Evolutionary conservation across 2,329 filamentous ascomycete species (phyloP).

Genomic region (Daldinia sp.): DNA sequence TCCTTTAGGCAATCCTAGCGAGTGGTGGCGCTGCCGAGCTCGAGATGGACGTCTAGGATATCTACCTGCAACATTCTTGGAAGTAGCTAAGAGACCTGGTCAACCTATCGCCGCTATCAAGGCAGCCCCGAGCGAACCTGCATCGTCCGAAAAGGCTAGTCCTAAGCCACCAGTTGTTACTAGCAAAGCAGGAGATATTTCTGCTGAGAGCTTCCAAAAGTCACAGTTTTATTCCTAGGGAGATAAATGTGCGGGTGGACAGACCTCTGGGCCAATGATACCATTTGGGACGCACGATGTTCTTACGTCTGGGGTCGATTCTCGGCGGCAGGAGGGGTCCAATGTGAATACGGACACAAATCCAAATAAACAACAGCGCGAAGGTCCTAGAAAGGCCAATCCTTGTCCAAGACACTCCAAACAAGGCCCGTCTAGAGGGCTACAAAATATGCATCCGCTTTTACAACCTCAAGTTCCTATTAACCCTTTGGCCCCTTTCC

Average conservation of each 20-base stretch:
- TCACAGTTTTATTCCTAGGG: conserved; percentile 68
- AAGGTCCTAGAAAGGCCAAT: not conserved
- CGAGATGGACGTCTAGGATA: conserved; percentile 93
- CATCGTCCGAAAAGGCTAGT: conserved; percentile 60
- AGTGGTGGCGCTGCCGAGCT: conserved; percentile 97
- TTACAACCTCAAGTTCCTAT: not conserved
- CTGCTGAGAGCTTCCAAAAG: conserved; percentile 68
- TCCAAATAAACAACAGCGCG: not conserved
- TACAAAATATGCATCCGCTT: not conserved
- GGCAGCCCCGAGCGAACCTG: conserved; percentile 58
- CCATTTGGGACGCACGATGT: not conserved
- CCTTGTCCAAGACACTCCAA: not conserved
- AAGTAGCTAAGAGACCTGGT: conserved; percentile 72
- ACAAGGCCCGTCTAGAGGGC: no score
- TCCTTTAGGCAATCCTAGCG: conserved; percentile 88
- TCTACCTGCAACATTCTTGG: conserved; percentile 89
- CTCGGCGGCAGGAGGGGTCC: not conserved
- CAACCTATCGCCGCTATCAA: conserved; percentile 66
- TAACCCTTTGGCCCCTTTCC: not conserved
- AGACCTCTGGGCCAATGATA: not conserved
- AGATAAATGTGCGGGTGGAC: conserved; percentile 8
- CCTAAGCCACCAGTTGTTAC: conserved; percentile 53
- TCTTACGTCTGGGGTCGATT: not conserved
- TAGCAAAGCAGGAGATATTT: conserved; percentile 65
- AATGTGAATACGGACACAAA: not conserved